phyloP scores from a whole-genome alignment of 2,329 filamentous ascomycete species.

The Colletotrichum aenigma region DNA sequence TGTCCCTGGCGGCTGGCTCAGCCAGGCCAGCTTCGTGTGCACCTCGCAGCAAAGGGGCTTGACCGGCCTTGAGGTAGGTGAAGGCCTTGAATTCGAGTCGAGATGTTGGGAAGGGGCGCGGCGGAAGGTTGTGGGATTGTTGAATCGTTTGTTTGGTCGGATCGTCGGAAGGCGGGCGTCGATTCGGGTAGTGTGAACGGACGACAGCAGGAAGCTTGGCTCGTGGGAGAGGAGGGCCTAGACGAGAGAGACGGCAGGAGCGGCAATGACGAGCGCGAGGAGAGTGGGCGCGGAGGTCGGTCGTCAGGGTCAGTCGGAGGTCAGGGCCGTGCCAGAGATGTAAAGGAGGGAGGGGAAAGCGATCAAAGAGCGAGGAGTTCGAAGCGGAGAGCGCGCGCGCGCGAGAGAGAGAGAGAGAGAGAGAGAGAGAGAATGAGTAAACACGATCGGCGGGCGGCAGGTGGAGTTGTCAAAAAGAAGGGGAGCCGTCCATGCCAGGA shows the following conservation, averaged over 20 bases:
- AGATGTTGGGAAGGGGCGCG: not conserved
- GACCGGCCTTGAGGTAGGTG: not conserved
- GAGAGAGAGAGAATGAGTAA: not conserved
- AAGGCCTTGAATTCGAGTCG: not conserved
- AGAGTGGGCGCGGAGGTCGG: not conserved
- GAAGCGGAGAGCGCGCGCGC: not conserved
- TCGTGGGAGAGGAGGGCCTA: not conserved
- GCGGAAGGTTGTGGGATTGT: not conserved
- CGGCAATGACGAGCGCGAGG: not conserved
- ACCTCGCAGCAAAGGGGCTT: not conserved
- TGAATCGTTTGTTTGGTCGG: not conserved
- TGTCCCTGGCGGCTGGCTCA: slow-evolving; percentile 14
- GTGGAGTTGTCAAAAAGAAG: not conserved
- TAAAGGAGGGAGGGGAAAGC: not conserved
- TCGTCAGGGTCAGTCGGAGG: not conserved
- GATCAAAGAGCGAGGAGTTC: not conserved
- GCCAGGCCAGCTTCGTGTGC: slow-evolving; percentile 10
- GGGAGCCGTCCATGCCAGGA: not conserved
- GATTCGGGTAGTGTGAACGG: not conserved
- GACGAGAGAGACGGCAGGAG: not conserved
- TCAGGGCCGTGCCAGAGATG: not conserved
- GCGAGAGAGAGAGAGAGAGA: not conserved
- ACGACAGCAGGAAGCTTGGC: not conserved
- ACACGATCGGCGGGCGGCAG: not conserved
- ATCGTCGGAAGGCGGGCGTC: not conserved